phyloP scores from a whole-genome alignment of 768 basidiomycete genomes.

The Mycena rosella region DNA sequence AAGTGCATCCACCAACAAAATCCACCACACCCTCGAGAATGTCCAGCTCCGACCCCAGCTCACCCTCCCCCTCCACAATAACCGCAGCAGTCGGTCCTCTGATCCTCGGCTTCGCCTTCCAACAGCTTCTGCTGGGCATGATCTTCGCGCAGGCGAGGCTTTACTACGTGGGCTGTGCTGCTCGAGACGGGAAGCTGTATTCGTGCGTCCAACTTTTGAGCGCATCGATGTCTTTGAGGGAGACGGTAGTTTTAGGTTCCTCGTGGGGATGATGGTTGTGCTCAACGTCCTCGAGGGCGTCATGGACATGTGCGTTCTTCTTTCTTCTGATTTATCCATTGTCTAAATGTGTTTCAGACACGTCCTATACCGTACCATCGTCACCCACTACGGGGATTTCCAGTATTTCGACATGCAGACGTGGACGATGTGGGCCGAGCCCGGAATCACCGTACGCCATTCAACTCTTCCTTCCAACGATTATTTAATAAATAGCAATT shows the following conservation, averaged over 20 bases:
- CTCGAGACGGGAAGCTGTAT: neutral
- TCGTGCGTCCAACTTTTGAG: neutral
- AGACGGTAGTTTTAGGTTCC: neutral
- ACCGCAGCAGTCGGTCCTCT: conserved; percentile 8
- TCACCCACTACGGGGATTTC: conserved; percentile 11
- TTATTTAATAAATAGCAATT: too few relatives aligned
- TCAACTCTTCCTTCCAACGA: neutral
- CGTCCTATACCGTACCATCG: neutral
- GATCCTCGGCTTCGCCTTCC: neutral
- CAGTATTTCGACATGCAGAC: conserved; percentile 16
- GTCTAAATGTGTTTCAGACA: neutral
- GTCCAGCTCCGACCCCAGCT: too few relatives aligned
- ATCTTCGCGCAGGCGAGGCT: neutral
- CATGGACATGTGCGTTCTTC: neutral
- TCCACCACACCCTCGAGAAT: too few relatives aligned
- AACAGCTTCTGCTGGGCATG: neutral
- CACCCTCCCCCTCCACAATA: too few relatives aligned
- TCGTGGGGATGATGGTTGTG: neutral
- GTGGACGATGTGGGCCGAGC: conserved; percentile 32
- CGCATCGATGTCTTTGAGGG: too few relatives aligned
- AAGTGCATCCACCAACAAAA: too few relatives aligned
- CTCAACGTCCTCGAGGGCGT: neutral
- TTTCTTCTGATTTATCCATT: too few relatives aligned
- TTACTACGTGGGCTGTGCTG: neutral
- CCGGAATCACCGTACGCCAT: conserved; percentile 16